These are phyloP conservation scores for Phytopythium cucurbitacearum DNA, from an alignment of 352 stramenopile species.

Conservation along the genomic window DNA sequence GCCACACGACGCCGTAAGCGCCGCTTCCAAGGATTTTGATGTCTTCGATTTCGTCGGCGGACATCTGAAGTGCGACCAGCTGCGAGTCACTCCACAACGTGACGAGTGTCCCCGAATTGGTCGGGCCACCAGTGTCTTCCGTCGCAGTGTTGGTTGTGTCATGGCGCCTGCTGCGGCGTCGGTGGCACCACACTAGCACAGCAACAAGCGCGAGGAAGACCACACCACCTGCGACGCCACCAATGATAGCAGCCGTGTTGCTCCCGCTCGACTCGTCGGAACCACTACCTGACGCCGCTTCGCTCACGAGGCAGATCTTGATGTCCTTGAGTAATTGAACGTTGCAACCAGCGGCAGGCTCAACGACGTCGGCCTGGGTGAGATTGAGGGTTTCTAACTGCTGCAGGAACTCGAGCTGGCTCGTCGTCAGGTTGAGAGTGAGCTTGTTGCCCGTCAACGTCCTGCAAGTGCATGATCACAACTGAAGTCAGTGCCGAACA, in stretches of 20 bases:
- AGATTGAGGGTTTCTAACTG: conserved; percentile 13
- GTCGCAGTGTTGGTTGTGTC: conserved; percentile 5
- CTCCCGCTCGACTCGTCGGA: background rate
- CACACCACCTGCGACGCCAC: conserved; percentile 8
- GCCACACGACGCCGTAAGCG: conserved; percentile 23
- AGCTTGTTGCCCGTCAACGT: conserved; percentile 7
- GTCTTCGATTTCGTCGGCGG: conserved; percentile 16
- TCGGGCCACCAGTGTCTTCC: conserved; percentile 8
- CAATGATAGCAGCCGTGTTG: conserved; percentile 14
- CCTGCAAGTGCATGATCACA: background rate
- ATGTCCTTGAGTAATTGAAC: background rate
- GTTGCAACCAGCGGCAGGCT: conserved; percentile 1
- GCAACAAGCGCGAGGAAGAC: conserved; percentile 12
- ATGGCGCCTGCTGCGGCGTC: conserved; percentile 5
- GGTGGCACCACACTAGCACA: conserved; percentile 9
- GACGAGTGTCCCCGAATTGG: conserved; percentile 12
- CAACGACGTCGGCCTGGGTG: conserved; percentile 9
- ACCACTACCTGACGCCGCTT: background rate
- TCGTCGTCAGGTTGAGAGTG: conserved; percentile 5
- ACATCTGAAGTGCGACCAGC: conserved; percentile 14
- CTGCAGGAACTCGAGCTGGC: conserved; percentile 15
- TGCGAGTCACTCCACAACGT: conserved; percentile 16
- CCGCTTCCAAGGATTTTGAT: conserved; percentile 19
- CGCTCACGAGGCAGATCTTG: conserved; percentile 1
- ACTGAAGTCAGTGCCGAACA: background rate